These are phyloP conservation scores for Aegilops tauschii DNA, from an alignment of 176 grass and related monocot species.

Conservation along the genomic window DNA sequence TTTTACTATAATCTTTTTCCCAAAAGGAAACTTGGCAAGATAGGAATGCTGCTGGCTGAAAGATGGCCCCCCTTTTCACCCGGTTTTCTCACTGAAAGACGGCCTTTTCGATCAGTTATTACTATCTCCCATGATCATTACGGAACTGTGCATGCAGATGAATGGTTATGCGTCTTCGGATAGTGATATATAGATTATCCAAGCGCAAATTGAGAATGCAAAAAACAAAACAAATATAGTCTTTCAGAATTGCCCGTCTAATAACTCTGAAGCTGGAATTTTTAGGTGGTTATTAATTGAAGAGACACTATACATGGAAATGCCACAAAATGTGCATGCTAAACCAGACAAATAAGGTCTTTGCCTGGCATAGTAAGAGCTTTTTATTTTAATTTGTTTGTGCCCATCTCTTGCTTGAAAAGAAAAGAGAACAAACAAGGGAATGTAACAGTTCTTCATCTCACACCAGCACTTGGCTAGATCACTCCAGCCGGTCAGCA, in stretches of 20 bases:
- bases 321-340: constrained; percentile 10
- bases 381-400: constrained; percentile 3
- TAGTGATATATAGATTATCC: background rate
- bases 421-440: background rate
- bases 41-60: background rate
- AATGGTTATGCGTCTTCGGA: background rate
- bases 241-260: background rate
- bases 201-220: background rate
- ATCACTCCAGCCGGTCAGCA: background rate
- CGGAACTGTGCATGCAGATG: background rate
- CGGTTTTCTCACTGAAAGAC: background rate
- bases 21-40: background rate
- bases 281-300: background rate
- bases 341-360: constrained; percentile 29
- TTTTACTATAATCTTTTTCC: background rate
- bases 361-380: constrained; percentile 8
- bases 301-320: background rate
- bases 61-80: background rate
- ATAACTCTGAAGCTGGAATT: background rate
- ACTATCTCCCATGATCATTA: background rate
- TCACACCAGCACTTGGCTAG: constrained; percentile 10
- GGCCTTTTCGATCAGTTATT: background rate
- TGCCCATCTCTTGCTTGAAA: constrained; percentile 1
- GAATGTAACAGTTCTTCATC: background rate
- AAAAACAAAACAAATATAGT: background rate